Conservation (phyloP, 352 stramenopile species). For the Phytopythium montanum region DNA sequence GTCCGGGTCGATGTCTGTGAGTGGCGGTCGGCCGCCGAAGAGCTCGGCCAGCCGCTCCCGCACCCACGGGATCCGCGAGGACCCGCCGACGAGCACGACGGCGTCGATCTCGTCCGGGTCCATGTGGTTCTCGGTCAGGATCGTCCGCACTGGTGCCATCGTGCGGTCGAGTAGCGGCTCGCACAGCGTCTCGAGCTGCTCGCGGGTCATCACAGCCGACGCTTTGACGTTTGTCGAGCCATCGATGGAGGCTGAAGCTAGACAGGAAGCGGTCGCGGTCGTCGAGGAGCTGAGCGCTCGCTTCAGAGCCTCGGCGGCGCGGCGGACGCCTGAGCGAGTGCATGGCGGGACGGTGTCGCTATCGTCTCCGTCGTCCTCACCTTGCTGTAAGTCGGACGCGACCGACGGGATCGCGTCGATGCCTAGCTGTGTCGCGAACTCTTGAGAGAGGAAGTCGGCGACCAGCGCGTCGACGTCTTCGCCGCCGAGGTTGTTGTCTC, state of each 20-base stretch:
- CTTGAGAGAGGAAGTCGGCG: constrained; percentile 80
- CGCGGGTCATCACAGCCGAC: constrained; percentile 30
- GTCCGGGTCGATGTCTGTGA: constrained; percentile 61
- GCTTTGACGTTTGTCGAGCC: background rate
- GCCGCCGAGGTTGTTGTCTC: constrained; percentile 79
- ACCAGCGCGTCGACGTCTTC: constrained; percentile 93
- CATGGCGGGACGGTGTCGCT: constrained; percentile 40
- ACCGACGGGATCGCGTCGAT: constrained; percentile 21
- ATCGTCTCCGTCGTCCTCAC: constrained; percentile 13
- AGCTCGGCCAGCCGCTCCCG: constrained; percentile 33
- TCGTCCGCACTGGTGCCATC: constrained; percentile 45
- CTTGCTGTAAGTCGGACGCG: constrained; percentile 15
- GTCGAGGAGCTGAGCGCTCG: constrained; percentile 31
- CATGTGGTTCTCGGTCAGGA: constrained; percentile 61
- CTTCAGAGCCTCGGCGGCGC: constrained; percentile 54
- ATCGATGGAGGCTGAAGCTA: constrained; percentile 12
- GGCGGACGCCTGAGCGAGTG: constrained; percentile 47
- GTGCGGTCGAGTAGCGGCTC: constrained; percentile 44
- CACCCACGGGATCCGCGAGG: constrained; percentile 58
- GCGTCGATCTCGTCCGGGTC: constrained; percentile 42
- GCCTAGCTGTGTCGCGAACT: constrained; percentile 61
- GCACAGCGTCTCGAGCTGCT: constrained; percentile 47
- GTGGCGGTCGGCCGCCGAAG: constrained; percentile 42
- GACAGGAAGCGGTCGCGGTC: constrained; percentile 27
- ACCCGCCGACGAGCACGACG: constrained; percentile 56